Percentiles rank a stretch among this genome's conserved stretches.
Conservation (phyloP, 2,329 filamentous ascomycete genomes). For the Teratosphaeriaceae sp. region DNA sequence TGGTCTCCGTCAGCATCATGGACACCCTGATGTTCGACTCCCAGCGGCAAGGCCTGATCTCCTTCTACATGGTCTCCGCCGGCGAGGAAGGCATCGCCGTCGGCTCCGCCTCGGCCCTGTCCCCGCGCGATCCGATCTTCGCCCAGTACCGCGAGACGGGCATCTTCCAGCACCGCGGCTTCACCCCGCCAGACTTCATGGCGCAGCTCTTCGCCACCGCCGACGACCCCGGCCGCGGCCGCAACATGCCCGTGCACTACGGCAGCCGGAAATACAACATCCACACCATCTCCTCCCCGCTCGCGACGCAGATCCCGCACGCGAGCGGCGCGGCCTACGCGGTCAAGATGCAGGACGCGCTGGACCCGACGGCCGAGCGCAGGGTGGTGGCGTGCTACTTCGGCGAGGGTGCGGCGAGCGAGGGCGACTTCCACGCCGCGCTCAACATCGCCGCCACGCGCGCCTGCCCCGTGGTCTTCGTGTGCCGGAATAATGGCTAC, state of each 20-base stretch:
- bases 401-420: constrained; percentile 81
- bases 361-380: constrained; percentile 60
- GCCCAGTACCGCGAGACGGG: constrained; percentile 93
- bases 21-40: constrained; percentile 98
- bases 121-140: constrained; percentile 83
- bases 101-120: constrained; percentile 75
- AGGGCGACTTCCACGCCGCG: constrained; percentile 87
- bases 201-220: constrained; percentile 85
- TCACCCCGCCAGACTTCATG: constrained; percentile 86
- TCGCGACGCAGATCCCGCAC: constrained; percentile 86
- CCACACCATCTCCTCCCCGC: constrained; percentile 77
- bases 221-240: constrained; percentile 70
- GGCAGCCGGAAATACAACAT: constrained; percentile 79
- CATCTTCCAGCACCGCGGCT: constrained; percentile 83
- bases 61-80: constrained; percentile 94
- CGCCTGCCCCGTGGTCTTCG: constrained; percentile 80
- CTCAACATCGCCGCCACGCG: constrained; percentile 86
- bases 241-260: constrained; percentile 98
- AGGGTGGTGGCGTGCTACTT: constrained; percentile 79
- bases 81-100: constrained; percentile 93
- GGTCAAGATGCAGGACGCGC: constrained; percentile 69
- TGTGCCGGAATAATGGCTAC: constrained; percentile 90
- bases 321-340: constrained; percentile 83
- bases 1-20: constrained; percentile 73
- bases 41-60: constrained; percentile 85